Evolutionary conservation across 140 eudicot species (phyloP).

Genomic region (Bidens hawaiensis): DNA sequence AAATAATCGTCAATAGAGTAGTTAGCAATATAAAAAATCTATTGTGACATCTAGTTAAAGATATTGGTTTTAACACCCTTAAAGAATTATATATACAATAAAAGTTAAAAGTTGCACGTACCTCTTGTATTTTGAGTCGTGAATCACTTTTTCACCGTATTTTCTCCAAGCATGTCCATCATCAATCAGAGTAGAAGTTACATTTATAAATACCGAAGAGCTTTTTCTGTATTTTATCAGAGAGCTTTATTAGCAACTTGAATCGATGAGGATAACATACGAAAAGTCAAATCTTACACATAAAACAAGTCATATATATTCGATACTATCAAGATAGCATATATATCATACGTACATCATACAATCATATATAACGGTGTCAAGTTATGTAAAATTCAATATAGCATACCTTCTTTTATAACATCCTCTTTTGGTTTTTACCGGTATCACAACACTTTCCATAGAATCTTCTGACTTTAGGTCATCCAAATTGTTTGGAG

Average conservation of each 20-base stretch:
- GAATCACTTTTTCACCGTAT: conserved; percentile 45
- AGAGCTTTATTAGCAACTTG: neutral
- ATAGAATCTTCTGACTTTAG: conserved; percentile 28
- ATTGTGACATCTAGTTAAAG: too few species aligned
- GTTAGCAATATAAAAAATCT: too few species aligned
- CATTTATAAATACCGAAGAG: conserved; percentile 3
- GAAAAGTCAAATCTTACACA: neutral
- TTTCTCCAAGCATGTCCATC: conserved; percentile 55
- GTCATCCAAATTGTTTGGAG: neutral
- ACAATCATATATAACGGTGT: too few species aligned
- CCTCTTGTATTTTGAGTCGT: conserved; percentile 35
- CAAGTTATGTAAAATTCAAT: too few species aligned
- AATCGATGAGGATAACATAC: neutral
- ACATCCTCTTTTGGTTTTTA: conserved; percentile 40
- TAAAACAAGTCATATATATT: too few species aligned
- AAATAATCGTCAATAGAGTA: too few species aligned
- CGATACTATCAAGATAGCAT: neutral
- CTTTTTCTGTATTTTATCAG: conserved; percentile 11
- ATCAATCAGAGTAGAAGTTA: conserved; percentile 17
- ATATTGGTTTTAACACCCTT: too few species aligned
- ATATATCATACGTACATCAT: too few species aligned
- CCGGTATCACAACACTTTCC: conserved; percentile 7
- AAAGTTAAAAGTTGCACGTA: neutral
- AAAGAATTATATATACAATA: too few species aligned
- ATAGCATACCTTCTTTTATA: conserved; percentile 31